Percentiles rank a stretch among this genome's conserved stretches.
Conservation (phyloP, 495 filamentous ascomycete genomes). For the Lasiosphaeriaceae sp. region DNA sequence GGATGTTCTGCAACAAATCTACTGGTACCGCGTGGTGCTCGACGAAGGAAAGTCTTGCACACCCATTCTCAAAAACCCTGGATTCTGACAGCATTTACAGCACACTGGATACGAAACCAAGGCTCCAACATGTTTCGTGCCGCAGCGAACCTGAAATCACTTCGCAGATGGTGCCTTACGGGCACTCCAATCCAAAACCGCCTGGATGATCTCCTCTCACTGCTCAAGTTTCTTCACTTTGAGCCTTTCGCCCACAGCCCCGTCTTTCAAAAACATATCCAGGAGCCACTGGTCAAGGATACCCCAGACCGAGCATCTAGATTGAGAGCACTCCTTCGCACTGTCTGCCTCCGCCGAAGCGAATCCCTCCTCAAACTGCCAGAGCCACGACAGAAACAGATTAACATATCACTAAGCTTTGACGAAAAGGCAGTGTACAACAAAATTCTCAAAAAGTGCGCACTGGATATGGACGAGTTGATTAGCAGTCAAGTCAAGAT, state of each 20-base stretch:
- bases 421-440: background rate
- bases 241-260: background rate
- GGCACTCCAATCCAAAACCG: slow-evolving; percentile 14
- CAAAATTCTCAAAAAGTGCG: background rate
- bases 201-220: slow-evolving; percentile 3
- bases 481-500: background rate
- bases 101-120: background rate
- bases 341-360: background rate
- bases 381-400: background rate
- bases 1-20: background rate
- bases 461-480: background rate
- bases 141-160: background rate
- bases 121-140: background rate
- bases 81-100: background rate
- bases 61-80: background rate
- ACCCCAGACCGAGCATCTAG: background rate
- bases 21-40: background rate
- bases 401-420: background rate
- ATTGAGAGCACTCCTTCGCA: background rate
- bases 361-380: background rate
- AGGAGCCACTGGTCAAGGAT: background rate
- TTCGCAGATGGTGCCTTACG: slow-evolving; percentile 9
- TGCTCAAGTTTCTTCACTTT: background rate
- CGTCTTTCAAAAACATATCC: background rate
- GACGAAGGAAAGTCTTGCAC: background rate